phyloP scores from a whole-genome alignment of 108 stramenopile species.

The Conticribra guillardii region DNA sequence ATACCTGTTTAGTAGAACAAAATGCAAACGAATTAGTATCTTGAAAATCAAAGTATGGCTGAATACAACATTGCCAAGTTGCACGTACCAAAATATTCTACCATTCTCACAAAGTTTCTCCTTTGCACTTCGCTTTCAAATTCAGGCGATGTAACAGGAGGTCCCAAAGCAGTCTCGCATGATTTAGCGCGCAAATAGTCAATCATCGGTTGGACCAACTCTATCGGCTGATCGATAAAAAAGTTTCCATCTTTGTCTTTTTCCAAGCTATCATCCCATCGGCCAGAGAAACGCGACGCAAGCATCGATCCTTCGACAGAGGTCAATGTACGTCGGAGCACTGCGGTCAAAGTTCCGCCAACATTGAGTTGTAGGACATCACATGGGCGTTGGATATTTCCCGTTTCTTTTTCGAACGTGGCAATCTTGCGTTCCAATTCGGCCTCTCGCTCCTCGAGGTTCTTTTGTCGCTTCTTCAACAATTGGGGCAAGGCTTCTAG shows the following conservation, averaged over 20 bases:
- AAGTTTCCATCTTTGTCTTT: conserved; percentile 65
- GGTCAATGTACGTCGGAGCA: conserved; percentile 66
- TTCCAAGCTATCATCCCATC: conserved; percentile 66
- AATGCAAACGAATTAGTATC: background rate
- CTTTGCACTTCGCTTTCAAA: conserved; percentile 31
- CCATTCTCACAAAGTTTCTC: conserved; percentile 59
- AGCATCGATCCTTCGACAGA: conserved; percentile 63
- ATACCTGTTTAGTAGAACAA: conserved; percentile 20
- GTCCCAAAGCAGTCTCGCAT: conserved; percentile 39
- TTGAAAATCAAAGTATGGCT: too few relatives aligned
- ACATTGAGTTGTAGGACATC: conserved; percentile 74
- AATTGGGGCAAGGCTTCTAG: conserved; percentile 19
- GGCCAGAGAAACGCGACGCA: conserved; percentile 63
- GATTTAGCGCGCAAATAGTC: conserved; percentile 55
- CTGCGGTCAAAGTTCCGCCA: conserved; percentile 54
- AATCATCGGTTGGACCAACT: conserved; percentile 54
- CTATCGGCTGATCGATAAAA: conserved; percentile 63
- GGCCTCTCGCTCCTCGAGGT: conserved; percentile 14
- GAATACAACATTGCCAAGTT: too few relatives aligned
- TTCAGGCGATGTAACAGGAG: conserved; percentile 44
- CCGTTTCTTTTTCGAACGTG: conserved; percentile 23
- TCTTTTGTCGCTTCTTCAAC: conserved; percentile 19
- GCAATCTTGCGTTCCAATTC: conserved; percentile 19
- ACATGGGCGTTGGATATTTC: conserved; percentile 18
- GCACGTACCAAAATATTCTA: conserved; percentile 52